Conservation (phyloP, 2,329 filamentous ascomycete genomes). For the Neofusicoccum sp. region DNA sequence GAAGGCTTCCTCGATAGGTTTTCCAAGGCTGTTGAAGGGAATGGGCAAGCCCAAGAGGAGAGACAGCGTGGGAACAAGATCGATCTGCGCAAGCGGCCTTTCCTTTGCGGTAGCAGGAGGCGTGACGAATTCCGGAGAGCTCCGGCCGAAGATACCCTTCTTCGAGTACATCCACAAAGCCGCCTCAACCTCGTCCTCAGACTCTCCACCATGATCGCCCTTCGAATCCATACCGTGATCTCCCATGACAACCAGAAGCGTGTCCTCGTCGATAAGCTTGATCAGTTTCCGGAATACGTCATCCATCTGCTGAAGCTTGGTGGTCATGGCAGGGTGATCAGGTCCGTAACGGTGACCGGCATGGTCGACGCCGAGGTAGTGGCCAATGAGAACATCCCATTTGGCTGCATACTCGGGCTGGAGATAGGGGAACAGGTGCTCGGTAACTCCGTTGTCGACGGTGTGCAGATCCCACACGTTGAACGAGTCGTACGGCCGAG, state of each 20-base stretch:
- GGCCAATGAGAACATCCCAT: slow-evolving; percentile 95
- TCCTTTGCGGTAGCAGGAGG: slow-evolving; percentile 74
- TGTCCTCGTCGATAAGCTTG: slow-evolving; percentile 75
- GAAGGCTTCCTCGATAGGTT: slow-evolving; percentile 93
- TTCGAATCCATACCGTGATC: slow-evolving; percentile 98
- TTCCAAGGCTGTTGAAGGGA: slow-evolving; percentile 93
- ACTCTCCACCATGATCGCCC: slow-evolving; percentile 97
- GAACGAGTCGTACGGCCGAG: slow-evolving; percentile 90
- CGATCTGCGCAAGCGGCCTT: slow-evolving; percentile 80
- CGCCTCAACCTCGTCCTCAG: slow-evolving; percentile 91
- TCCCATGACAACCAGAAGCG: slow-evolving; percentile 93
- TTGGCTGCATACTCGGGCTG: slow-evolving; percentile 63
- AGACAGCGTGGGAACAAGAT: slow-evolving; percentile 89
- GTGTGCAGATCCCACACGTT: slow-evolving; percentile 98
- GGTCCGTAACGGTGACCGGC: slow-evolving; percentile 96
- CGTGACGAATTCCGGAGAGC: slow-evolving; percentile 59
- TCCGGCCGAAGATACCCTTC: slow-evolving; percentile 79
- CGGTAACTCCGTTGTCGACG: slow-evolving; percentile 90
- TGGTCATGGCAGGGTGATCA: slow-evolving; percentile 86
- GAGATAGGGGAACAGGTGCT: slow-evolving; percentile 86
- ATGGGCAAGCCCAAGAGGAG: slow-evolving; percentile 88
- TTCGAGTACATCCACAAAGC: slow-evolving; percentile 99
- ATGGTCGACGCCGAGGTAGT: slow-evolving; percentile 94
- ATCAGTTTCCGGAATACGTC: slow-evolving; percentile 73
- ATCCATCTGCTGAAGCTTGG: slow-evolving; percentile 92